Evolutionary conservation across 768 basidiomycete species (phyloP), one percentile per base, ranked within the genome.

Genomic region (Termitomyces sp.): DNA sequence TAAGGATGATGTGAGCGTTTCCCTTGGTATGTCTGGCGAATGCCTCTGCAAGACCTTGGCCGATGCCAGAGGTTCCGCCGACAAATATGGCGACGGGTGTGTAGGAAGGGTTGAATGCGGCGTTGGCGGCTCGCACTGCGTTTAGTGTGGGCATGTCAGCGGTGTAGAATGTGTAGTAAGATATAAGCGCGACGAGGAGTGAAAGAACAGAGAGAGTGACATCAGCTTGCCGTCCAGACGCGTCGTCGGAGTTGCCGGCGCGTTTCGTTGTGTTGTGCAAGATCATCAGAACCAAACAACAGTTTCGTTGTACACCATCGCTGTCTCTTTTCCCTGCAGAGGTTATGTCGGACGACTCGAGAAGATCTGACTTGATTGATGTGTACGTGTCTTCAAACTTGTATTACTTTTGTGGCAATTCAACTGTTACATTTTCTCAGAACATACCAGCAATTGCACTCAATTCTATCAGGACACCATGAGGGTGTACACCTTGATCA

Each of bases 311-410:
- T n/a, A 47, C 29, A 27, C 18, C 35, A 48, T 27, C 38, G 15
- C 38, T 33, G 31, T 20, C 23, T 41, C 36, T 36, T 25, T 4
- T 48, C 20, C 38, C 50, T 45, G 20, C 13, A 18, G 42, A 45
- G 58, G 64, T 62, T 61, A 77, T 78, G 76, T 75, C 76, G 25
- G 72, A 72, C 56, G 74, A 77, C 52, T 78, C 77, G 56, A 80
- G 80, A 66, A 82, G 87, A 59, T 89, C 88, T 49, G 81, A 83
- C 65, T 71, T 89, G 50, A 79, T 89, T 62, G 88, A 89, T 71
- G 75, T 88, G 88, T 88, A 71, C 50, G 84, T 68, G 4, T 29
- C 0, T 45, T 20, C 11, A 12, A 15, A 36, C 35, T 20, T 31
- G 52, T 64, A 58, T 12, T 22, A 7, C 15, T 25, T 46, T 6